Percentiles rank a stretch among this genome's conserved stretches.
These are phyloP conservation scores for Asterophora parasitica DNA, from an alignment of 768 basidiomycete species.

Conservation along the genomic window DNA sequence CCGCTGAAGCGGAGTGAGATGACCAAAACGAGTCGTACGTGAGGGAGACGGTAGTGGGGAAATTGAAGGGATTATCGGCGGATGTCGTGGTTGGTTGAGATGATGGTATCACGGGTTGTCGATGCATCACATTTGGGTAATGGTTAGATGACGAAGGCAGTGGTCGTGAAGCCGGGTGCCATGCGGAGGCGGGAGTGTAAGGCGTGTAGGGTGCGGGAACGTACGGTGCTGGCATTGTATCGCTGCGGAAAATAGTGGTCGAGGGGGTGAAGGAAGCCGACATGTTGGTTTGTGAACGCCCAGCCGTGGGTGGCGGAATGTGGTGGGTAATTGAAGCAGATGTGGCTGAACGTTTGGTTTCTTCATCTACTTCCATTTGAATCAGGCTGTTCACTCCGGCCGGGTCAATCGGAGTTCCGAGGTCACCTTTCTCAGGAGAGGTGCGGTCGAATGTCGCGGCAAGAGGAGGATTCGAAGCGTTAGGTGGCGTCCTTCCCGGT, in stretches of 20 bases:
- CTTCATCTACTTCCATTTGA: conserved; percentile 12
- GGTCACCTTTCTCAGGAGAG: background rate
- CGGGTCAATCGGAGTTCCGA: background rate
- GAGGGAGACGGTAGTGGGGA: conserved; percentile 29
- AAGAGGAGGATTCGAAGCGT: background rate
- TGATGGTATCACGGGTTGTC: conserved; percentile 9
- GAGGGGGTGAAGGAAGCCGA: background rate
- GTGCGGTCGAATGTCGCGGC: background rate
- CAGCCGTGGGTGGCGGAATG: conserved; percentile 4
- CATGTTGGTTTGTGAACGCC: background rate
- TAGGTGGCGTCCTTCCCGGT: conserved; percentile 1
- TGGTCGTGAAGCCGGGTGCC: conserved; percentile 6
- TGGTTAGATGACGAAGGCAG: conserved; percentile 11
- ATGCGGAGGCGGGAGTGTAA: conserved; percentile 6
- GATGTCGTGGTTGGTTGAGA: conserved; percentile 6
- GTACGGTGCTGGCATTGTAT: background rate
- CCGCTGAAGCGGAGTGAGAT: conserved; percentile 33
- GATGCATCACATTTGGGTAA: conserved; percentile 8
- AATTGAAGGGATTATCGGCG: conserved; percentile 22
- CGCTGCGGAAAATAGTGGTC: background rate
- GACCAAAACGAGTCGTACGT: conserved; percentile 68
- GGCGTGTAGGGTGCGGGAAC: conserved; percentile 4
- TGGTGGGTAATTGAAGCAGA: conserved; percentile 1
- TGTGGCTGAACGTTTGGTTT: conserved; percentile 11
- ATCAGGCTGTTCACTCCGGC: conserved; percentile 9